Evolutionary conservation across 495 filamentous ascomycete species (phyloP).

Genomic region (Beverwykella pulmonaria): DNA sequence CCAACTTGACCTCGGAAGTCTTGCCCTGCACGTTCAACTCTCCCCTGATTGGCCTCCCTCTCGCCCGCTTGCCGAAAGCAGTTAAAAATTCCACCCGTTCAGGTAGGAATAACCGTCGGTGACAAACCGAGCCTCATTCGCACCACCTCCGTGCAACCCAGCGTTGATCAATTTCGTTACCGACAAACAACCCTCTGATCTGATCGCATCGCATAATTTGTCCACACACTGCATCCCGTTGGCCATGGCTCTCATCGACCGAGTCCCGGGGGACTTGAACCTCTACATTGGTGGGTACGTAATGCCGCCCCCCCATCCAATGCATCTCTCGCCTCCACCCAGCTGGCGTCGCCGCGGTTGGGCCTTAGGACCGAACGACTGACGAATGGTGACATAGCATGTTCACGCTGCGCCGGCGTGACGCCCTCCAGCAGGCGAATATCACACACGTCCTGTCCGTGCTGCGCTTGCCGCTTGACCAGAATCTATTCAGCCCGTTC

Average conservation of each 20-base stretch:
- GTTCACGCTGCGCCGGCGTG: constrained; percentile 70
- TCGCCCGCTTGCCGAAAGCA: background rate
- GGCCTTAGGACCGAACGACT: background rate
- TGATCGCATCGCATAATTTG: background rate
- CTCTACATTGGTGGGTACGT: constrained; percentile 86
- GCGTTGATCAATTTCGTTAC: background rate
- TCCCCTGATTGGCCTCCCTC: background rate
- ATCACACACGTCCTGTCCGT: constrained; percentile 94
- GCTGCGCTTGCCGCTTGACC: constrained; percentile 60
- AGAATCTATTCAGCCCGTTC: constrained; percentile 58
- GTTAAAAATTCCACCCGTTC: background rate
- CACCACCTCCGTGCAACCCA: background rate
- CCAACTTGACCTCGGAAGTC: background rate
- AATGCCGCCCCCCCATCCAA: constrained; percentile 4
- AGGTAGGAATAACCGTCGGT: background rate
- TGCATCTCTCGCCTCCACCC: constrained; percentile 9
- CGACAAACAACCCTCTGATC: background rate
- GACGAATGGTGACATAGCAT: constrained; percentile 57
- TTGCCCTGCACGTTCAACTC: background rate
- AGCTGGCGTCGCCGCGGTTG: constrained; percentile 14
- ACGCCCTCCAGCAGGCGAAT: constrained; percentile 66
- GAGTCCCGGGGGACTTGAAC: constrained; percentile 69
- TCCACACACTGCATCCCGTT: background rate
- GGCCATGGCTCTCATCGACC: constrained; percentile 48
- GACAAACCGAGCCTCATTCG: background rate